Conservation (phyloP, 2,329 filamentous ascomycete species). For the Aspergillus sergii region DNA sequence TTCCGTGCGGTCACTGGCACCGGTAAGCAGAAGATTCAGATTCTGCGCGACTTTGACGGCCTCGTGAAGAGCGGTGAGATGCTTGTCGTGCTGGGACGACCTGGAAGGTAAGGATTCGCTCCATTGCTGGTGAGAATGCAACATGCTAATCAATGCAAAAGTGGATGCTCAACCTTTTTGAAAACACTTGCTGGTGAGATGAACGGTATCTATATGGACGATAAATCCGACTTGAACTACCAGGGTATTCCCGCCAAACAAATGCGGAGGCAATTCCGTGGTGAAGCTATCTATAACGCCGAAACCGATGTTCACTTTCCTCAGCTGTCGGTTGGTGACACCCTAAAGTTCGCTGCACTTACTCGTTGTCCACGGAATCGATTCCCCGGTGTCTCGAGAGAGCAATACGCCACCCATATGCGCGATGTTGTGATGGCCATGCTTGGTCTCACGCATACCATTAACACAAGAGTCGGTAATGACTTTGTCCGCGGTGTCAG, state of each 20-base stretch:
- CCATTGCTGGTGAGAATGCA: not conserved
- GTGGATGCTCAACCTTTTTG: slow-evolving; percentile 77
- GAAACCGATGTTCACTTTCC: slow-evolving; percentile 85
- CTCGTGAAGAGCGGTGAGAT: slow-evolving; percentile 61
- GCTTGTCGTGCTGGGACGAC: slow-evolving; percentile 58
- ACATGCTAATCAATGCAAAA: slow-evolving; percentile 16
- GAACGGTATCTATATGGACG: slow-evolving; percentile 75
- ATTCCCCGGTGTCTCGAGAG: slow-evolving; percentile 41
- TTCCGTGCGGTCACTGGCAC: slow-evolving; percentile 36
- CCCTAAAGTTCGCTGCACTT: slow-evolving; percentile 76
- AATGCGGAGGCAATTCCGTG: slow-evolving; percentile 69
- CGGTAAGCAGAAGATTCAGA: slow-evolving; percentile 57
- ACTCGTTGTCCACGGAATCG: slow-evolving; percentile 56
- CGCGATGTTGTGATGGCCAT: slow-evolving; percentile 50
- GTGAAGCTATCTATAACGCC: slow-evolving; percentile 84
- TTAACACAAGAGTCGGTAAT: slow-evolving; percentile 51
- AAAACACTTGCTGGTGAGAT: slow-evolving; percentile 85
- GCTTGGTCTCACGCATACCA: slow-evolving; percentile 54
- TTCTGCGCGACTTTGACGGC: slow-evolving; percentile 67
- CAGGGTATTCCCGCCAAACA: slow-evolving; percentile 57
- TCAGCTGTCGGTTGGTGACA: slow-evolving; percentile 75
- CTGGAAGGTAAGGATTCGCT: slow-evolving; percentile 35
- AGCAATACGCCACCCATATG: slow-evolving; percentile 46
- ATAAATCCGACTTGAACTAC: slow-evolving; percentile 77
- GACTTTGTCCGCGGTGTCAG: slow-evolving; percentile 64